A percentile compares a stretch with the other conserved stretches of the same genome.
Evolutionary conservation across 441 rosid species (phyloP).

Genomic region (Euphorbia schlechtendalii): DNA sequence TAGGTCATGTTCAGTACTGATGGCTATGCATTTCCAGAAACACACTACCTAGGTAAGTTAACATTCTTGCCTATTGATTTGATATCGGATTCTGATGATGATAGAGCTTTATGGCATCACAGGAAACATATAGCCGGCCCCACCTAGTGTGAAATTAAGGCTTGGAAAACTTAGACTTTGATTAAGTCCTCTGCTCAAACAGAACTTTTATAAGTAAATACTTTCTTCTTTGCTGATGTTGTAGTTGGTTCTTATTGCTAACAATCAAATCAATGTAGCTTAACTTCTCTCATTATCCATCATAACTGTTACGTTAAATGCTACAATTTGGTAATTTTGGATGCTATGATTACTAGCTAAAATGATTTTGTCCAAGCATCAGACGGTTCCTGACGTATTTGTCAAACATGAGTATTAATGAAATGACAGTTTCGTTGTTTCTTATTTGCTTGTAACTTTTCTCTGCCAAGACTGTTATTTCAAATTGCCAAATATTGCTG

Average conservation of each 20-base stretch:
- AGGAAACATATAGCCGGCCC: too few species aligned
- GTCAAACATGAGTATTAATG: not conserved
- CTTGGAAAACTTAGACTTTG: not conserved
- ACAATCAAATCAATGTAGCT: not conserved
- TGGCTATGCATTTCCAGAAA: slow-evolving; percentile 90
- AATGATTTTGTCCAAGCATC: not conserved
- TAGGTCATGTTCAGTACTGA: slow-evolving; percentile 99
- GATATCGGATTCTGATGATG: not conserved
- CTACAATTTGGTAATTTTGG: slow-evolving; percentile 1
- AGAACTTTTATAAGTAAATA: not conserved
- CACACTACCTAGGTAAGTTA: slow-evolving; percentile 72
- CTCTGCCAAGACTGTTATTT: slow-evolving; percentile 10
- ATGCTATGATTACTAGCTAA: not conserved
- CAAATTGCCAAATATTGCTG: slow-evolving; percentile 16
- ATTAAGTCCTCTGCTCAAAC: not conserved
- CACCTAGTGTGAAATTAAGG: too few species aligned
- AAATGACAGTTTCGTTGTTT: not conserved
- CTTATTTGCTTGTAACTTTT: slow-evolving; percentile 7
- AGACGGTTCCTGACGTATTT: not conserved
- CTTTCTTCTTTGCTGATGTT: not conserved
- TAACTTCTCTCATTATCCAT: not conserved
- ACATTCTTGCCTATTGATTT: slow-evolving; percentile 16
- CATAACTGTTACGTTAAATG: not conserved
- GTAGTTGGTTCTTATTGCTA: not conserved
- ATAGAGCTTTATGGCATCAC: too few species aligned